These are phyloP conservation scores for Fusarium chuoi DNA, from an alignment of 2,329 filamentous ascomycete genomes.

Conservation along the genomic window DNA sequence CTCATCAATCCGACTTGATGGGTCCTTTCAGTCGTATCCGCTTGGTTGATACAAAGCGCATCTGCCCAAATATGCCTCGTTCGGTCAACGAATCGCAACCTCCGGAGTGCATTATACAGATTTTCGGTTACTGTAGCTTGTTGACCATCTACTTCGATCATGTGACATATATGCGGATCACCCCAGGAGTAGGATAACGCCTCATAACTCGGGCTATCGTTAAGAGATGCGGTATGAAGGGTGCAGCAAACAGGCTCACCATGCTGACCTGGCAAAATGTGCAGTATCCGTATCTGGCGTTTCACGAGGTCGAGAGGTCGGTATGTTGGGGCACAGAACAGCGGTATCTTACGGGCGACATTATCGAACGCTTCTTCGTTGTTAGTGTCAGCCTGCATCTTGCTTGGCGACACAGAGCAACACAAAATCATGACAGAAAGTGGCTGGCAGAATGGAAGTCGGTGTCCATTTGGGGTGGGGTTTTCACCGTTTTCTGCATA, in stretches of 20 bases:
- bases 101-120: background rate
- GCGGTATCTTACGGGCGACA: too few species aligned
- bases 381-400: too few species aligned
- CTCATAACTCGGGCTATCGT: background rate
- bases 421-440: background rate
- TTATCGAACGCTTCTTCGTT: too few species aligned
- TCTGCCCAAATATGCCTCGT: background rate
- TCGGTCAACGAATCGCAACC: background rate
- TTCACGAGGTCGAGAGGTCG: background rate
- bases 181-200: slow-evolving; percentile 1
- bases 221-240: background rate
- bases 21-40: background rate
- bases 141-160: background rate
- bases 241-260: background rate
- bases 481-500: too few species aligned
- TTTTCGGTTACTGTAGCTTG: background rate
- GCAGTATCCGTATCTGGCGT: slow-evolving; percentile 6
- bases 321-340: background rate
- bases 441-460: background rate
- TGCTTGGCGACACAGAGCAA: background rate
- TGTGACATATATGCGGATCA: background rate
- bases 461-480: background rate
- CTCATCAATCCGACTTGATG: background rate
- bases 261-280: background rate
- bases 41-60: slow-evolving; percentile 10